phyloP scores from a whole-genome alignment of 495 filamentous ascomycete species.

The Neurospora sublineolata region DNA sequence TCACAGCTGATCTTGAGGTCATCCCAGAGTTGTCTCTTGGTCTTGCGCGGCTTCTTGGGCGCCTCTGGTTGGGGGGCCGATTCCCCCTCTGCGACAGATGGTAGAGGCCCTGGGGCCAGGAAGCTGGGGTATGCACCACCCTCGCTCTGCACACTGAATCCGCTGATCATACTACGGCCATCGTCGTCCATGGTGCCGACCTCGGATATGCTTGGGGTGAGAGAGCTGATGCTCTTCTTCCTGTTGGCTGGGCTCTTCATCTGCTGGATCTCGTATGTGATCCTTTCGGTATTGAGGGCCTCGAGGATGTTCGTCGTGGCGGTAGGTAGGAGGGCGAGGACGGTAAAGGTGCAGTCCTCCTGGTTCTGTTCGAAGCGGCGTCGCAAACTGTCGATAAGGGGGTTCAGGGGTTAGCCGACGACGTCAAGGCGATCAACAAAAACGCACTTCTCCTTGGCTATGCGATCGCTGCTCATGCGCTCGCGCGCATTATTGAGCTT shows the following conservation, averaged over 20 bases:
- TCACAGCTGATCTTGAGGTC: slow-evolving; percentile 92
- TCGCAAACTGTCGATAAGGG: slow-evolving; percentile 52
- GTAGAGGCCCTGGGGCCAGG: slow-evolving; percentile 33
- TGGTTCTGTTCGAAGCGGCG: slow-evolving; percentile 97
- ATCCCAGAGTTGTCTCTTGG: slow-evolving; percentile 90
- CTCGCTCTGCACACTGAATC: slow-evolving; percentile 52
- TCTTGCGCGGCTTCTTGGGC: slow-evolving; percentile 50
- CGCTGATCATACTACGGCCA: slow-evolving; percentile 57
- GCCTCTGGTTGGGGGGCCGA: slow-evolving; percentile 21
- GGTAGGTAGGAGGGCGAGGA: slow-evolving; percentile 86
- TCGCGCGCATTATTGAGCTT: slow-evolving; percentile 89
- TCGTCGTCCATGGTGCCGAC: slow-evolving; percentile 57
- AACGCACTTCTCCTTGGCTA: slow-evolving; percentile 87
- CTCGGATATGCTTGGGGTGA: slow-evolving; percentile 53
- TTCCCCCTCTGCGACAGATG: slow-evolving; percentile 21
- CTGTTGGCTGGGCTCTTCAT: slow-evolving; percentile 66
- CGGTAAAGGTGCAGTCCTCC: slow-evolving; percentile 96
- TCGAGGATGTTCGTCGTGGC: slow-evolving; percentile 80
- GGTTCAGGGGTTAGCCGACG: slow-evolving; percentile 4
- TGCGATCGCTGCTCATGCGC: slow-evolving; percentile 88
- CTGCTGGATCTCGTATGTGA: slow-evolving; percentile 83
- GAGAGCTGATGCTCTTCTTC: slow-evolving; percentile 48
- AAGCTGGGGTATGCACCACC: slow-evolving; percentile 64
- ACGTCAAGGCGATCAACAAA: neutral
- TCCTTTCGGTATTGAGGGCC: slow-evolving; percentile 76